A percentile compares a stretch with the other conserved stretches of the same genome.
phyloP scores from a whole-genome alignment of 495 filamentous ascomycete genomes.

The Patellaria atrata region DNA sequence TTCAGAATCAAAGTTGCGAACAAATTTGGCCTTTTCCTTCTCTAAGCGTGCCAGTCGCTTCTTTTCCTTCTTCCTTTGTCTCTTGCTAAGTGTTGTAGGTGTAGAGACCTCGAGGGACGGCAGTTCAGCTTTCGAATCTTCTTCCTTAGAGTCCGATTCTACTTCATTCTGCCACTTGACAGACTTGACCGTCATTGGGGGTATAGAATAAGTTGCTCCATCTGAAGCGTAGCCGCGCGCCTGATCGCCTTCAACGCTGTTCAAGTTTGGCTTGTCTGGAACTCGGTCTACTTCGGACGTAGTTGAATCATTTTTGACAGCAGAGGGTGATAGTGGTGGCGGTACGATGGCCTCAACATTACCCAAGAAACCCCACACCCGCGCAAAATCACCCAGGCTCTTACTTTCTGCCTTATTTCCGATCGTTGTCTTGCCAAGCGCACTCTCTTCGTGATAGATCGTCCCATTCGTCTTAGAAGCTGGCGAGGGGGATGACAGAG shows the following conservation, averaged over 20 bases:
- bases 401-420: conserved; percentile 5
- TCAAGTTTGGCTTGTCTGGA: background rate
- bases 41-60: conserved; percentile 10
- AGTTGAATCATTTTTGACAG: background rate
- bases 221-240: conserved; percentile 15
- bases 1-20: conserved; percentile 6
- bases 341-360: background rate
- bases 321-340: background rate
- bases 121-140: no score
- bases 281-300: conserved; percentile 3
- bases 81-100: conserved; percentile 21
- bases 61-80: conserved; percentile 25
- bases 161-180: conserved; percentile 27
- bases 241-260: no score
- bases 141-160: conserved; percentile 20
- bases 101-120: conserved; percentile 1
- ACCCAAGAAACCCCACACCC: conserved; percentile 1
- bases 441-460: background rate
- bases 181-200: conserved; percentile 17
- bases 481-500: conserved; percentile 4
- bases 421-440: background rate
- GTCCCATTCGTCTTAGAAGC: background rate
- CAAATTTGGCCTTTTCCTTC: conserved; percentile 1
- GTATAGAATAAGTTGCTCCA: conserved; percentile 16
- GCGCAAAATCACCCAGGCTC: conserved; percentile 3